Percentiles rank a stretch among this genome's conserved stretches.
phyloP scores from a whole-genome alignment of 2,329 filamentous ascomycete species.

The Huntiella savannae region DNA sequence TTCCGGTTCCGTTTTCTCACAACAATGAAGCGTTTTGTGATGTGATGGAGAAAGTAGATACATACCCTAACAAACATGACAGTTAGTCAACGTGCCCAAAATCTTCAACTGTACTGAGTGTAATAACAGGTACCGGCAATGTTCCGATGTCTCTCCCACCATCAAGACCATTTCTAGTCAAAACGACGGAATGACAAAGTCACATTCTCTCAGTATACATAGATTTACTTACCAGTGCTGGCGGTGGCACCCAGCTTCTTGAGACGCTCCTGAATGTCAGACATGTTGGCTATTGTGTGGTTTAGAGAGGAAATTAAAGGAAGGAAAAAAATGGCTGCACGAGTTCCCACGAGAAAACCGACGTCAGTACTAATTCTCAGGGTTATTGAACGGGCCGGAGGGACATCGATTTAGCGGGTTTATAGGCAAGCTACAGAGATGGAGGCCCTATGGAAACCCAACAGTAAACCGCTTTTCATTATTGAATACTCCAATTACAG shows the following conservation, averaged over 20 bases:
- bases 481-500: no score
- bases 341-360: constrained; percentile 13
- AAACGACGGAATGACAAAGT: neutral
- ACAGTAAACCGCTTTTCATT: no score
- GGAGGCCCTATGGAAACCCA: no score
- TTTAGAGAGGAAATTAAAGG: constrained; percentile 13
- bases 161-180: neutral
- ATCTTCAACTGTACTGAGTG: constrained; percentile 8
- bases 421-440: no score
- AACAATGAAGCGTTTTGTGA: neutral
- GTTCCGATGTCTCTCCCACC: neutral
- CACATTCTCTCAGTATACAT: neutral
- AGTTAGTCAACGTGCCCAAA: constrained; percentile 12
- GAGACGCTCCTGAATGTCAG: constrained; percentile 38
- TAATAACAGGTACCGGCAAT: neutral
- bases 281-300: constrained; percentile 24
- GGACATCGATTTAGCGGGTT: no score
- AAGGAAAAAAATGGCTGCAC: constrained; percentile 10
- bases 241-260: constrained; percentile 37
- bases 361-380: constrained; percentile 16
- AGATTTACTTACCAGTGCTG: constrained; percentile 42
- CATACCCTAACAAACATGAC: constrained; percentile 10
- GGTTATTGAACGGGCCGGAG: constrained; percentile 7
- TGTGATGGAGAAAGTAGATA: constrained; percentile 2
- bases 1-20: no score